Evolutionary conservation across 148 eudicot genomes (phyloP).

Genomic region (Rhododendron simsii): DNA sequence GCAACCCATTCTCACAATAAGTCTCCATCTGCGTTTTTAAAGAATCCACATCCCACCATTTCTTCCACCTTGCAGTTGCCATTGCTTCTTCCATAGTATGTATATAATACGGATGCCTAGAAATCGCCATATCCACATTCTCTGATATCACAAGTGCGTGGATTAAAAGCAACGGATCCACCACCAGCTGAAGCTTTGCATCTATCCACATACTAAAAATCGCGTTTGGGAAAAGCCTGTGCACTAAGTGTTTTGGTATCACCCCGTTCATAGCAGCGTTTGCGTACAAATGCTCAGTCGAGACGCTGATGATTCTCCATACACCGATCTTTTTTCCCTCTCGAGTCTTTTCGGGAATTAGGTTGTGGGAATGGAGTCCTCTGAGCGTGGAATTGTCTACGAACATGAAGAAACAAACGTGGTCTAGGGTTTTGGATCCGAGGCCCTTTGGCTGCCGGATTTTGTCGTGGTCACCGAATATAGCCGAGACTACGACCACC

Average conservation of each 20-base stretch:
- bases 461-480: constrained; percentile 87
- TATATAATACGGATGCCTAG: constrained; percentile 60
- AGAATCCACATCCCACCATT: constrained; percentile 73
- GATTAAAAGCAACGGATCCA: constrained; percentile 80
- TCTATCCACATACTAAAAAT: constrained; percentile 84
- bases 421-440: constrained; percentile 68
- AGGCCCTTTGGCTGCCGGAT: constrained; percentile 84
- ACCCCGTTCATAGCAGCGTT: constrained; percentile 85
- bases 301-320: constrained; percentile 70
- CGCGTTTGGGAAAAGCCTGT: constrained; percentile 79
- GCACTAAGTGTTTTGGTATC: constrained; percentile 79
- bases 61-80: constrained; percentile 94
- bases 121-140: constrained; percentile 79
- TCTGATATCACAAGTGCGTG: constrained; percentile 64
- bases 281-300: constrained; percentile 32
- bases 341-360: constrained; percentile 32
- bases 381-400: constrained; percentile 64
- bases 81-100: constrained; percentile 95
- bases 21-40: constrained; percentile 75
- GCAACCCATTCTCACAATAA: constrained; percentile 78
- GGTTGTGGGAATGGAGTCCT: constrained; percentile 46
- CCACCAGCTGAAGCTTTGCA: constrained; percentile 78
- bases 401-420: constrained; percentile 83
- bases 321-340: constrained; percentile 49
- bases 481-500: constrained; percentile 82